Evolutionary conservation across 169 alveolate species (phyloP).

Genomic region (Cardiosporidium cionae): DNA sequence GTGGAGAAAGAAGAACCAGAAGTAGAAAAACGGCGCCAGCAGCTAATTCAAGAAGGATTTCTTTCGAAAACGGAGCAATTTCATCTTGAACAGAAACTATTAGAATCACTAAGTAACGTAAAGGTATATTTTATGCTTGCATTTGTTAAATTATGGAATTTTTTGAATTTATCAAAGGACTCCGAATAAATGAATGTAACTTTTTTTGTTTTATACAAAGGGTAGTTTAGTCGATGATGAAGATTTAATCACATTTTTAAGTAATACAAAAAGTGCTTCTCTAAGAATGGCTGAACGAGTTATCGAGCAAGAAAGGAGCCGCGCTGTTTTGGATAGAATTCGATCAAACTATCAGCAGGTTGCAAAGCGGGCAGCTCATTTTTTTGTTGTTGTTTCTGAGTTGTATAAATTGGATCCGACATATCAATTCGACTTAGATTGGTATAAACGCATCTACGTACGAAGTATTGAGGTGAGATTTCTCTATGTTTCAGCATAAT

Average conservation of each 20-base stretch:
- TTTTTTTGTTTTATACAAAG: constrained; percentile 19
- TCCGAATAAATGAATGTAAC: no score
- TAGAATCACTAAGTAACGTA: no score
- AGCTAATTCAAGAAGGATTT: constrained; percentile 71
- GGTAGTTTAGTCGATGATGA: constrained; percentile 84
- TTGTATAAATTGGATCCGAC: constrained; percentile 78
- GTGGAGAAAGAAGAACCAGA: constrained; percentile 83
- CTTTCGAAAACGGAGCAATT: constrained; percentile 68
- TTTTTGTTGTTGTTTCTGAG: constrained; percentile 77
- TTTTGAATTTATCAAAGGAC: no score
- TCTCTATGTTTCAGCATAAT: background rate
- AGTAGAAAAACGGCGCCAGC: constrained; percentile 74
- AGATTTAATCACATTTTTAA: constrained; percentile 84
- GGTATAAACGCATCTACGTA: constrained; percentile 68
- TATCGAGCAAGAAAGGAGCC: constrained; percentile 61
- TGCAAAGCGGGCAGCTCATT: constrained; percentile 80
- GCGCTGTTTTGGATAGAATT: constrained; percentile 75
- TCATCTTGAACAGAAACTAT: no score
- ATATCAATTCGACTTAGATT: constrained; percentile 82
- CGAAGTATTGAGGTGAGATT: constrained; percentile 50
- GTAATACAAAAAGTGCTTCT: constrained; percentile 82
- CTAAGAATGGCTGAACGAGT: constrained; percentile 82
- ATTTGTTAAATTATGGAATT: no score
- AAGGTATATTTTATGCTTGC: no score
- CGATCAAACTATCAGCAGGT: constrained; percentile 84